Conservation (phyloP, 345 rosid species). For the Lepidium aucheri region DNA sequence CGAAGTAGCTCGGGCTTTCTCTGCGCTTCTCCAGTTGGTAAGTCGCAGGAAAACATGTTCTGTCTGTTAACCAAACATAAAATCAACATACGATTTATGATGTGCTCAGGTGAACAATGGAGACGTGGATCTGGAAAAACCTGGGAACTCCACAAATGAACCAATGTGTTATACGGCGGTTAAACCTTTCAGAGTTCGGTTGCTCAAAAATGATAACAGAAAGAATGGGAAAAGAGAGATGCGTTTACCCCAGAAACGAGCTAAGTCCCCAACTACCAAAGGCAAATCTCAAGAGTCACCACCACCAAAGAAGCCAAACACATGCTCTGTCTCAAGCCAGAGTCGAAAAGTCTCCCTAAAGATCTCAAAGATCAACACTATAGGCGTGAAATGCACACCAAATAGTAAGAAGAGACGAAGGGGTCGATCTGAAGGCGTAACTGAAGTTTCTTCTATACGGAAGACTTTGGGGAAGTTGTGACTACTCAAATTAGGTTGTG, state of each 20-base stretch:
- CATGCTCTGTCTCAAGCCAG: slow-evolving; percentile 22
- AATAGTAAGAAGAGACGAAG: slow-evolving; percentile 68
- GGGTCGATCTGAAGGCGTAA: slow-evolving; percentile 36
- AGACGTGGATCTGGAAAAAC: slow-evolving; percentile 61
- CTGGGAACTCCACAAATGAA: slow-evolving; percentile 25
- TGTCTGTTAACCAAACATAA: neutral
- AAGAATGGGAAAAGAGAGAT: slow-evolving; percentile 15
- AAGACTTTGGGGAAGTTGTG: neutral
- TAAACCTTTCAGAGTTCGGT: slow-evolving; percentile 63
- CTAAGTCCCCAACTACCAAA: slow-evolving; percentile 43
- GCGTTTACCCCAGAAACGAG: slow-evolving; percentile 43
- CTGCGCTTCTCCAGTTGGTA: slow-evolving; percentile 97
- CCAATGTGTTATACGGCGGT: slow-evolving; percentile 59
- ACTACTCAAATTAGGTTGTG: slow-evolving; percentile 13
- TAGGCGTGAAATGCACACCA: slow-evolving; percentile 48
- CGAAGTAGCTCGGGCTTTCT: slow-evolving; percentile 85
- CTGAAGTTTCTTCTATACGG: slow-evolving; percentile 8
- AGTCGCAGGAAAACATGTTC: neutral
- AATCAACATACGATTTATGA: neutral
- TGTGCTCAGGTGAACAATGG: slow-evolving; percentile 80
- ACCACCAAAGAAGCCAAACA: slow-evolving; percentile 23
- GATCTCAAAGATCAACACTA: slow-evolving; percentile 41
- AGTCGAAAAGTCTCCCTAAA: slow-evolving; percentile 39
- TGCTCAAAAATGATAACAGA: slow-evolving; percentile 33
- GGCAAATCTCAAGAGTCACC: slow-evolving; percentile 8